Percentiles rank a stretch among this genome's conserved stretches.
Evolutionary conservation across 768 basidiomycete species (phyloP).

Genomic region (Trametes maxima): DNA sequence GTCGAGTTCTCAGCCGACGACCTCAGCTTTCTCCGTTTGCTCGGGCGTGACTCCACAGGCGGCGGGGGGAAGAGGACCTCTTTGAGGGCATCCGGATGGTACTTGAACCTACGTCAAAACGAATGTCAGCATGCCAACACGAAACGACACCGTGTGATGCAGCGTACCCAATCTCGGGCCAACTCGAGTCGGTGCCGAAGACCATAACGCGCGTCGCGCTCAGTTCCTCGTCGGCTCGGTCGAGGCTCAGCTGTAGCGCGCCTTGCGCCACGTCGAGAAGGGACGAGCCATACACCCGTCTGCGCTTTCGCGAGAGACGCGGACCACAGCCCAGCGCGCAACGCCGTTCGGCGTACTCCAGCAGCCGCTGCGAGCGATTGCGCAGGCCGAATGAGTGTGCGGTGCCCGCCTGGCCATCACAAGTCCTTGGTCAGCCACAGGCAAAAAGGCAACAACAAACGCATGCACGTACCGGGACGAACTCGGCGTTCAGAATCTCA

Average conservation of each 20-base stretch:
- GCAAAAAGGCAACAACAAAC: not conserved
- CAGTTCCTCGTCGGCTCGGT: constrained; percentile 16
- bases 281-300: constrained; percentile 8
- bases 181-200: constrained; percentile 20
- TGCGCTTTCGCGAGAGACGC: constrained; percentile 9
- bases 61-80: constrained; percentile 28
- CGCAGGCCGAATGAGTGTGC: constrained; percentile 57
- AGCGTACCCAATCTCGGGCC: constrained; percentile 21
- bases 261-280: constrained; percentile 5
- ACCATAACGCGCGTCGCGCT: constrained; percentile 19
- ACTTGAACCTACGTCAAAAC: constrained; percentile 32
- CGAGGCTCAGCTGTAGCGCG: constrained; percentile 10
- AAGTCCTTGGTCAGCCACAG: not conserved
- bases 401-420: constrained; percentile 46
- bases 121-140: not conserved
- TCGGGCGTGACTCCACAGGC: constrained; percentile 1
- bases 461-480: constrained; percentile 56
- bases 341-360: constrained; percentile 67
- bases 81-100: constrained; percentile 32
- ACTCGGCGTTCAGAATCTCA: constrained; percentile 66
- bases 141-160: not conserved
- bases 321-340: constrained; percentile 39
- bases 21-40: constrained; percentile 23
- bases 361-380: constrained; percentile 66
- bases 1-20: constrained; percentile 4